Evolutionary conservation across 208 protist species (phyloP).

Genomic region (Balamuthia mandrillaris): DNA sequence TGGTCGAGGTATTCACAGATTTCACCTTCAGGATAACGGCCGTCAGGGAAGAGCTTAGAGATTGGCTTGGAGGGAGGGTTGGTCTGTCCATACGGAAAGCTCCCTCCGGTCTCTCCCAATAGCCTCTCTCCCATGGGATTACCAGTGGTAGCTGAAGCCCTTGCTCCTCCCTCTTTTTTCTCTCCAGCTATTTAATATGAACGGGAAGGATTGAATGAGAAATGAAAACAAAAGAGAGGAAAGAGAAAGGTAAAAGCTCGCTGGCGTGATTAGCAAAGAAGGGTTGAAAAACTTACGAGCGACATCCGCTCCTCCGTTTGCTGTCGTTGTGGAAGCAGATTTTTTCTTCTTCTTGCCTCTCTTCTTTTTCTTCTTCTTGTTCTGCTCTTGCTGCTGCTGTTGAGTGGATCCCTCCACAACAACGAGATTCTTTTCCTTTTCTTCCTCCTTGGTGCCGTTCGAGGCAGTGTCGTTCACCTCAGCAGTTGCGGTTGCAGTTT

Average conservation of each 20-base stretch:
- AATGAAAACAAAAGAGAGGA: background rate
- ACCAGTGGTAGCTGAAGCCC: background rate
- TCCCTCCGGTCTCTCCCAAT: background rate
- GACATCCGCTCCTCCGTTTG: background rate
- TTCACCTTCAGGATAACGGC: constrained; percentile 80
- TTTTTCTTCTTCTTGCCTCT: constrained; percentile 37
- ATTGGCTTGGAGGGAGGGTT: constrained; percentile 85
- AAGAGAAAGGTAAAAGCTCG: background rate
- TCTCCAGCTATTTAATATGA: background rate
- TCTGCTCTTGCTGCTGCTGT: background rate
- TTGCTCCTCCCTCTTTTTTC: background rate
- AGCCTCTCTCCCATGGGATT: background rate
- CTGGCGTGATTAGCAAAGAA: too few relatives aligned
- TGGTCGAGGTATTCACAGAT: constrained; percentile 82
- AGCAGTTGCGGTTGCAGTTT: background rate
- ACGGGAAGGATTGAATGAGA: background rate
- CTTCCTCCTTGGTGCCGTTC: background rate
- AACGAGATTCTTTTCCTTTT: background rate
- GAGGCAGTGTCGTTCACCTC: background rate
- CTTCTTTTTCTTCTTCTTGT: constrained; percentile 24
- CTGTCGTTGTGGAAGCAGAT: background rate
- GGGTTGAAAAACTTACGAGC: background rate
- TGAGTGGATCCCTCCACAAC: background rate
- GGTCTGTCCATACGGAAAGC: constrained; percentile 56
- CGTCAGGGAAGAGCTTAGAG: constrained; percentile 74